Evolutionary conservation across 2,329 filamentous ascomycete species (phyloP).

Genomic region (Bipolaris oryzae): DNA sequence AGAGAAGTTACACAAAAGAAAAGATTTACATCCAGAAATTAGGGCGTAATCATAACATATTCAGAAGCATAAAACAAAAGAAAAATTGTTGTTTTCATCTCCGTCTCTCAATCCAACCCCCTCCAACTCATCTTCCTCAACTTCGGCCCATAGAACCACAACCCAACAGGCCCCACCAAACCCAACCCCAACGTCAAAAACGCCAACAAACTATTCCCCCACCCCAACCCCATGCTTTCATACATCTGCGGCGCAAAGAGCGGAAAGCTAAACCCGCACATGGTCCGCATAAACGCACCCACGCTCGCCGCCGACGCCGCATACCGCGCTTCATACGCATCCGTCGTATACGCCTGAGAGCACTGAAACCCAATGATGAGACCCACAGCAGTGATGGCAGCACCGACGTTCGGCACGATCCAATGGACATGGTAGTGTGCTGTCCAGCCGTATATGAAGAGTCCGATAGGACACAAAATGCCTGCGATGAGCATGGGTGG

Average conservation of each 20-base stretch:
- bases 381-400: slow-evolving; percentile 54
- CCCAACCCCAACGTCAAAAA: slow-evolving; percentile 58
- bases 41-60: too few species aligned
- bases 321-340: slow-evolving; percentile 60
- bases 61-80: background rate
- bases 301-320: slow-evolving; percentile 62
- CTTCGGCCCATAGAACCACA: slow-evolving; percentile 51
- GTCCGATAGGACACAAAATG: slow-evolving; percentile 55
- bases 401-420: slow-evolving; percentile 62
- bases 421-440: slow-evolving; percentile 60
- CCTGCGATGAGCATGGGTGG: slow-evolving; percentile 63
- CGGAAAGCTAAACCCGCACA: slow-evolving; percentile 63
- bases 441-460: slow-evolving; percentile 62
- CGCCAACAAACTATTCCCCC: slow-evolving; percentile 62
- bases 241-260: slow-evolving; percentile 66
- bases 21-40: too few species aligned
- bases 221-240: slow-evolving; percentile 61
- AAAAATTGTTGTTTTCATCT: background rate
- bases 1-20: too few species aligned
- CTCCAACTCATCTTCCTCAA: slow-evolving; percentile 34
- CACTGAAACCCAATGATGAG: slow-evolving; percentile 63
- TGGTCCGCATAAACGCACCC: slow-evolving; percentile 61
- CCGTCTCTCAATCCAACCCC: slow-evolving; percentile 1
- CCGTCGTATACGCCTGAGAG: slow-evolving; percentile 67
- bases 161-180: slow-evolving; percentile 54